Evolutionary conservation across 2,329 filamentous ascomycete species (phyloP).

Genomic region (Trichoderma breve): DNA sequence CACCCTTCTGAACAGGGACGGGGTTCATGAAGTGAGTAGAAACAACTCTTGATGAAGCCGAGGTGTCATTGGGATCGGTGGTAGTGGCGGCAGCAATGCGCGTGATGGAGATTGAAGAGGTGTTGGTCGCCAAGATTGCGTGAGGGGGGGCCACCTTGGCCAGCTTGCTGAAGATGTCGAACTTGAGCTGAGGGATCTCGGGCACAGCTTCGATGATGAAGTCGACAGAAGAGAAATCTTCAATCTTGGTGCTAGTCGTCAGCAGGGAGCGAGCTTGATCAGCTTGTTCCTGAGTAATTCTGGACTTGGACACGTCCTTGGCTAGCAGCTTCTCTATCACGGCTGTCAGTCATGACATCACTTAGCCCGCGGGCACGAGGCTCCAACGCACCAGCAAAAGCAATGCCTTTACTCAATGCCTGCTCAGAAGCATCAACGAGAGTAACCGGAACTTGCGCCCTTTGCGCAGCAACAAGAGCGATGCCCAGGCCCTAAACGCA

Average conservation of each 20-base stretch:
- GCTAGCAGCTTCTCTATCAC: slow-evolving; percentile 78
- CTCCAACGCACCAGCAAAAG: slow-evolving; percentile 70
- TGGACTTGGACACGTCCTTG: slow-evolving; percentile 87
- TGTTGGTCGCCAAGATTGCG: slow-evolving; percentile 93
- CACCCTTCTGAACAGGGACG: slow-evolving; percentile 92
- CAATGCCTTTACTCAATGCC: slow-evolving; percentile 82
- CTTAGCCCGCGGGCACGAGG: not conserved
- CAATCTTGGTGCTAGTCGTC: slow-evolving; percentile 67
- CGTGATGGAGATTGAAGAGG: slow-evolving; percentile 97
- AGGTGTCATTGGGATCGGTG: slow-evolving; percentile 73
- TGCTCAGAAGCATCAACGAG: slow-evolving; percentile 81
- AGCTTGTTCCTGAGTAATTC: slow-evolving; percentile 79
- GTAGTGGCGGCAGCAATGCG: slow-evolving; percentile 87
- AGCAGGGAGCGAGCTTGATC: slow-evolving; percentile 70
- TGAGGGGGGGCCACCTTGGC: slow-evolving; percentile 79
- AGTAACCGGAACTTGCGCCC: slow-evolving; percentile 77
- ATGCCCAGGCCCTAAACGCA: slow-evolving; percentile 79
- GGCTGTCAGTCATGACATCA: slow-evolving; percentile 12
- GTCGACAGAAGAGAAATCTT: slow-evolving; percentile 78
- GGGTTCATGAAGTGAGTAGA: slow-evolving; percentile 99
- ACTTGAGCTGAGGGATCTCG: slow-evolving; percentile 84
- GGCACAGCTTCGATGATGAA: slow-evolving; percentile 98
- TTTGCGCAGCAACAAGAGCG: slow-evolving; percentile 86
- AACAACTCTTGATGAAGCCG: slow-evolving; percentile 81
- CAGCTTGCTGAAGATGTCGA: slow-evolving; percentile 79